Conservation (phyloP, 768 basidiomycete genomes). For the Lactarius deliciosus region DNA sequence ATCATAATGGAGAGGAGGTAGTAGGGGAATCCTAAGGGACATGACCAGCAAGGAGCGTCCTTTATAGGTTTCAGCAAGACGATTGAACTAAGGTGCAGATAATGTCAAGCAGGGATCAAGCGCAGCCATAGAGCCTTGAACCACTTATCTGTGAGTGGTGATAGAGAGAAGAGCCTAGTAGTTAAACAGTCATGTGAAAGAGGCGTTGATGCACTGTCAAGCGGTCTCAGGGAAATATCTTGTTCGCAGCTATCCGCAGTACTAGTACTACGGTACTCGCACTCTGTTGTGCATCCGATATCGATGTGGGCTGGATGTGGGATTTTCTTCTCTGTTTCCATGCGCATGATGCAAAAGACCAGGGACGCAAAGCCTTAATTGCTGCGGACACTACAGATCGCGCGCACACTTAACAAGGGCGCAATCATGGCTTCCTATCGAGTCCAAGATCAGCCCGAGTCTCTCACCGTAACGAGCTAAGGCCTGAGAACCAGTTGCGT, state of each 20-base stretch:
- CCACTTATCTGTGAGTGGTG: neutral
- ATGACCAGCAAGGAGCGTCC: neutral
- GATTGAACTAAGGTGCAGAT: neutral
- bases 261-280: too few relatives aligned
- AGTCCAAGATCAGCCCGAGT: neutral
- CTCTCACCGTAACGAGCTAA: neutral
- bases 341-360: neutral
- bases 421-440: neutral
- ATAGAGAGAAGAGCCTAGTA: neutral
- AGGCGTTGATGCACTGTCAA: neutral
- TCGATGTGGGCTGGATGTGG: neutral
- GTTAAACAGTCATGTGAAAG: neutral
- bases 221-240: neutral
- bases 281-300: neutral
- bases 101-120: neutral
- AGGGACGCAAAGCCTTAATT: neutral
- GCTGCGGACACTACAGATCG: slow-evolving; percentile 3
- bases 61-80: neutral
- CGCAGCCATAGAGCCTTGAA: neutral
- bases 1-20: neutral
- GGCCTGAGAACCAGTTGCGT: too few relatives aligned
- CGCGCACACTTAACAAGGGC: slow-evolving; percentile 8
- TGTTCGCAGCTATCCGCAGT: slow-evolving; percentile 16
- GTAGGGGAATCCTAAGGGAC: neutral
- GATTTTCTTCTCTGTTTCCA: neutral